phyloP scores from a whole-genome alignment of 2,329 filamentous ascomycete species.

The Diaporthe humulicola region DNA sequence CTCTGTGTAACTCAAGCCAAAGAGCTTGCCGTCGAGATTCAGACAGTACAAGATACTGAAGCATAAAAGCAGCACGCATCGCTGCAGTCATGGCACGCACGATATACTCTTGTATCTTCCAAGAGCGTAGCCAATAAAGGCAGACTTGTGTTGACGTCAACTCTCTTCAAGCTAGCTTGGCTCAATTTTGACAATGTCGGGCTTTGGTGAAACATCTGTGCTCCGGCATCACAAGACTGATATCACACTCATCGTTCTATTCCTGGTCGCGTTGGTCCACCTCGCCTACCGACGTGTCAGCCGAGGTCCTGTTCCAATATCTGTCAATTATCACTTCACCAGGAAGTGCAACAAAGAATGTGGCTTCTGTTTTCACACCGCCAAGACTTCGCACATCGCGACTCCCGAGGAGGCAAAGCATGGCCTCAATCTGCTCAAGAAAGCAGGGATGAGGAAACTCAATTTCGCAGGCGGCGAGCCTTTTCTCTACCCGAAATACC shows the following conservation, averaged over 20 bases:
- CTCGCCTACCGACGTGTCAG: not conserved
- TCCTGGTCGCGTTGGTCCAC: not conserved
- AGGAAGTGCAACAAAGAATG: constrained; percentile 49
- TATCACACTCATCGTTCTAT: not conserved
- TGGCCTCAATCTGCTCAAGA: constrained; percentile 59
- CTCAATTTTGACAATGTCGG: not conserved
- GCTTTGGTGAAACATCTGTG: not conserved
- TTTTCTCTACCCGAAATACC: constrained; percentile 52
- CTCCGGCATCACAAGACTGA: not conserved
- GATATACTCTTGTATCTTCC: not conserved
- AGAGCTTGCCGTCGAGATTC: not conserved
- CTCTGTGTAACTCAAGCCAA: not conserved
- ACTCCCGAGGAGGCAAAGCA: constrained; percentile 56
- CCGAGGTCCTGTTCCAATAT: constrained; percentile 35
- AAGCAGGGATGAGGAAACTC: constrained; percentile 51
- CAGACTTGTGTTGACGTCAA: not conserved
- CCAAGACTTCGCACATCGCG: constrained; percentile 59
- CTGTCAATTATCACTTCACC: constrained; percentile 42
- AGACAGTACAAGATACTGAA: not conserved
- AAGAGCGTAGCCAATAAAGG: not conserved
- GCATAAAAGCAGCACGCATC: not conserved
- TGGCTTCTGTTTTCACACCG: constrained; percentile 71
- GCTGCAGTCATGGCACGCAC: not conserved
- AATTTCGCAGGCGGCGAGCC: constrained; percentile 51
- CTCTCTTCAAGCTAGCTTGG: not conserved